Evolutionary conservation across 139 green algal genomes (phyloP), one percentile per base, ranked within the genome.

Genomic region (Pleodorina starrii): DNA sequence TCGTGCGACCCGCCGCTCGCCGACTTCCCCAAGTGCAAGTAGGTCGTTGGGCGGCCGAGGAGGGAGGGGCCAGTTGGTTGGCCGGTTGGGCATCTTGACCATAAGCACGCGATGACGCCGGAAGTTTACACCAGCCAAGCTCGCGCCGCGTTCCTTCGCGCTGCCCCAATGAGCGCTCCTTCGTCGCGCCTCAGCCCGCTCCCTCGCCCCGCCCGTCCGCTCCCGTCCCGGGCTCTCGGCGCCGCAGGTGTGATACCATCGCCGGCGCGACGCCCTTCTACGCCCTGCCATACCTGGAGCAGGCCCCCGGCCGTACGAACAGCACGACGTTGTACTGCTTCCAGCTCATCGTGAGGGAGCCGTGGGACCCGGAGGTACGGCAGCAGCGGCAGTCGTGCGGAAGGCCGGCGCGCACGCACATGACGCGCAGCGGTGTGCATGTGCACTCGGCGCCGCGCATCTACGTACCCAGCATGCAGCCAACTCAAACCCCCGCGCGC

Each of bases 1-100:
- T 1, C 23, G 9, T 82, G 74, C 74, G 44, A 51, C 46, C 44
- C 44, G 44, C 44, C 11, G 44, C 23, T 2, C 25, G 25, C 23
- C 25, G 74, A 82, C 43, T 82, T 63, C 44, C 74, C 74, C 42
- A 82, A 82, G 25, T 82, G 74, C 74, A 42, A 82, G 74, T 82
- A 35, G 32, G 72, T 80, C 12, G 42, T 35, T 42, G 10, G 19
- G 16, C 11, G 16, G 40, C 40, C 29, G 14, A 36, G 4, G 38
- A n/a, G 12, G 19, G 12, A 5, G 29, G 42, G 72, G 32, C 32
- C 27, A 25, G 7, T 16, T 59, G 17, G 38, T 36, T 5, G 1
- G 35, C 36, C 2, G 38, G 38, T n/a, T 51, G 38, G 71, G 71
- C 12, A 21, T 11, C 60, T 38, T 35, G 25, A 10, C 19, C 19